phyloP scores from a whole-genome alignment of 257 asterid species.

The Henckelia pumila region DNA sequence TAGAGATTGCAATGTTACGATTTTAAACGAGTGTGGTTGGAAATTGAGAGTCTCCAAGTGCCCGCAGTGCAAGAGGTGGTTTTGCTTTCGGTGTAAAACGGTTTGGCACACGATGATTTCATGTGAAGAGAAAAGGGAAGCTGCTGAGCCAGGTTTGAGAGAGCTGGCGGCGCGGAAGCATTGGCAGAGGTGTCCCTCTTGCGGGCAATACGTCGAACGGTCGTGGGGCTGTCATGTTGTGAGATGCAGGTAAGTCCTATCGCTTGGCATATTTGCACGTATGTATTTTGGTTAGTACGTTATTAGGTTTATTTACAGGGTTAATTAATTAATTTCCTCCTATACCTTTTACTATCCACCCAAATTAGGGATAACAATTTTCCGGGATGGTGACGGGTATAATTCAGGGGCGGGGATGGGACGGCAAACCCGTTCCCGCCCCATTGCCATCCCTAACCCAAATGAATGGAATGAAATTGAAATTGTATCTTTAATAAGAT shows the following conservation, averaged over 20 bases:
- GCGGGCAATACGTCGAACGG: conserved; percentile 63
- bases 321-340: no score
- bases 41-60: conserved; percentile 42
- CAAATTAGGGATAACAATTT: no score
- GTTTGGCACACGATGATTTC: conserved; percentile 60
- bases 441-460: no score
- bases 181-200: conserved; percentile 75
- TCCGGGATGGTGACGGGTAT: no score
- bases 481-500: no score
- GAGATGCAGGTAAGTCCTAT: conserved; percentile 53
- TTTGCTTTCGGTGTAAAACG: conserved; percentile 59
- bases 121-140: conserved; percentile 36
- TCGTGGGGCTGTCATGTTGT: conserved; percentile 51
- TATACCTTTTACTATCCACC: no score
- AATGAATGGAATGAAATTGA: no score
- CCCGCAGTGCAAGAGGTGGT: conserved; percentile 47
- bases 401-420: no score
- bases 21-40: conserved; percentile 73
- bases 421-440: no score
- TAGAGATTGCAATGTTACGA: conserved; percentile 46
- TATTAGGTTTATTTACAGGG: no score
- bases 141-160: conserved; percentile 47
- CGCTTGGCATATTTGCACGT: no score
- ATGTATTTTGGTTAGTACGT: no score
- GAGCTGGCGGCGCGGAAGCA: conserved; percentile 46